Percentiles rank a stretch among this genome's conserved stretches.
phyloP scores from a whole-genome alignment of 345 rosid genomes.

The Eutrema japonicum region DNA sequence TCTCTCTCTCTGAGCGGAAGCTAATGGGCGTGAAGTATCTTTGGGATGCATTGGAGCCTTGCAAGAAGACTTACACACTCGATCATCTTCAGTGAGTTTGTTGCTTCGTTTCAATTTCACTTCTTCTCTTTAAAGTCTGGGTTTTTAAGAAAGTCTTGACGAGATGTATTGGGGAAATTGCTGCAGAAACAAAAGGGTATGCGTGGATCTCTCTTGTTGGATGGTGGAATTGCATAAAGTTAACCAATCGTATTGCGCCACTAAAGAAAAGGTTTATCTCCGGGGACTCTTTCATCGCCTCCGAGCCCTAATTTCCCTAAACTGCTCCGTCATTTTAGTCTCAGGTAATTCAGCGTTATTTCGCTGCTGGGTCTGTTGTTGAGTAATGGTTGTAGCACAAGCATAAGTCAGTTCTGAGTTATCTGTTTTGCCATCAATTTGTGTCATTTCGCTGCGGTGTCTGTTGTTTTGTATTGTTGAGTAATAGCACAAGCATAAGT shows the following conservation, averaged over 20 bases:
- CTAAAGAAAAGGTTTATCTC: constrained; percentile 64
- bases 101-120: background rate
- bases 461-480: background rate
- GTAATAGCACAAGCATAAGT: background rate
- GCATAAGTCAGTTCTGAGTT: constrained; percentile 3
- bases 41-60: constrained; percentile 86
- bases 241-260: constrained; percentile 60
- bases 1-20: background rate
- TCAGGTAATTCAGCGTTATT: constrained; percentile 48
- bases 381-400: background rate
- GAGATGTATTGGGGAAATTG: too few relatives aligned
- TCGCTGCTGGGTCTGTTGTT: background rate
- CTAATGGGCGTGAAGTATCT: constrained; percentile 85
- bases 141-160: background rate
- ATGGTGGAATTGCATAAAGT: constrained; percentile 82
- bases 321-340: constrained; percentile 77
- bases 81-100: constrained; percentile 70
- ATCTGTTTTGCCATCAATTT: background rate
- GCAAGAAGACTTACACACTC: constrained; percentile 87
- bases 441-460: background rate
- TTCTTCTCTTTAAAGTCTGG: constrained; percentile 2
- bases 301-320: constrained; percentile 87
- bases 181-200: constrained; percentile 79
- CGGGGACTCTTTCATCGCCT: constrained; percentile 82
- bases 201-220: constrained; percentile 97